Conservation (phyloP, 2,329 filamentous ascomycete genomes). For the Colletotrichum lupini region DNA sequence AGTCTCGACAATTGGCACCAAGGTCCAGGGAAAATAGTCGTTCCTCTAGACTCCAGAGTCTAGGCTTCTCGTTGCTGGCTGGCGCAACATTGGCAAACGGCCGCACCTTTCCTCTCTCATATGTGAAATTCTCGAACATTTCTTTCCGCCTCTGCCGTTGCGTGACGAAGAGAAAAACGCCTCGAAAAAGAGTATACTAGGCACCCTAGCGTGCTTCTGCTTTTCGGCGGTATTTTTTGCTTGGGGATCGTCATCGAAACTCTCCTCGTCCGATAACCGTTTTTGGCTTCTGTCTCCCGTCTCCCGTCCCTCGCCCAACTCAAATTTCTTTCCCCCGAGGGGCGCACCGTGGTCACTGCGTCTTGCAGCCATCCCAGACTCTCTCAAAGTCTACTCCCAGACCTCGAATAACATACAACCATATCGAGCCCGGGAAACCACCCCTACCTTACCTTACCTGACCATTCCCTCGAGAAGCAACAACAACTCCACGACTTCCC, state of each 20-base stretch:
- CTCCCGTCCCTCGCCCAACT: constrained; percentile 18
- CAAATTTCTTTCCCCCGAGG: background rate
- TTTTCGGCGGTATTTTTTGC: background rate
- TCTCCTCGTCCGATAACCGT: constrained; percentile 19
- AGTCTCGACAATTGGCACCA: background rate
- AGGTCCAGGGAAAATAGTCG: background rate
- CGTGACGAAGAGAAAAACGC: background rate
- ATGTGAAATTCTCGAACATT: constrained; percentile 2
- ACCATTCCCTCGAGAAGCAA: no score
- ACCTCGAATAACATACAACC: constrained; percentile 12
- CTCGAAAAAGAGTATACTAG: background rate
- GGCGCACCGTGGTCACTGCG: constrained; percentile 13
- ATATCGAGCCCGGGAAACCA: background rate
- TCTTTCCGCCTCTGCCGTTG: background rate
- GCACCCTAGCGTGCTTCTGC: background rate
- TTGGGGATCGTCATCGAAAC: constrained; percentile 23
- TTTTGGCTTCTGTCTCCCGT: constrained; percentile 10
- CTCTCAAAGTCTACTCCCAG: background rate
- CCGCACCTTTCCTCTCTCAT: constrained; percentile 7
- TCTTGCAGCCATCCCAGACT: background rate
- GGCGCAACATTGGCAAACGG: background rate
- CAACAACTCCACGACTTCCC: background rate
- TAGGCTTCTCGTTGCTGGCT: background rate
- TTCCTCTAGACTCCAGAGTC: background rate
- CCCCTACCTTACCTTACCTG: background rate